Evolutionary conservation across 768 basidiomycete genomes (phyloP).

Genomic region (Cyclocybe cylindracea): DNA sequence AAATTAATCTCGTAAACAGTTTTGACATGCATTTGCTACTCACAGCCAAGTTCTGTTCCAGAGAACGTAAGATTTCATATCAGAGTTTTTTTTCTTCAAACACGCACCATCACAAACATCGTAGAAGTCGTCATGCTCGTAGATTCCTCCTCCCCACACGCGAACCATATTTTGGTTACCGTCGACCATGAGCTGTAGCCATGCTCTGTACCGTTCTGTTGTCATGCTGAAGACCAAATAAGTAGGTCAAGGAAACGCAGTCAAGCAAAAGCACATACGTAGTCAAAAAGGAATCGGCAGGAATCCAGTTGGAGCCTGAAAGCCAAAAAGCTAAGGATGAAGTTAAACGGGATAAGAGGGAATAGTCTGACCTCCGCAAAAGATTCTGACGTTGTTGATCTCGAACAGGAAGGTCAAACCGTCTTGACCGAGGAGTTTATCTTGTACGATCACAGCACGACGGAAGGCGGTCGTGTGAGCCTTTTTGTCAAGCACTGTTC

Average conservation of each 20-base stretch:
- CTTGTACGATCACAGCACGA: conserved; percentile 76
- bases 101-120: conserved; percentile 73
- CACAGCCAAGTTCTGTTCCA: conserved; percentile 65
- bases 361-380: conserved; percentile 68
- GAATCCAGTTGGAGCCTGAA: conserved; percentile 90
- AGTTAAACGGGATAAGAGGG: not conserved
- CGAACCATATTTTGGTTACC: conserved; percentile 94
- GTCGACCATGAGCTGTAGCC: conserved; percentile 83
- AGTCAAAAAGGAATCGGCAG: conserved; percentile 88
- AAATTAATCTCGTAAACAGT: conserved; percentile 4
- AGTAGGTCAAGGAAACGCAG: not conserved
- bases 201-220: conserved; percentile 64
- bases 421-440: conserved; percentile 71
- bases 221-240: conserved; percentile 34
- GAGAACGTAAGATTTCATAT: not conserved
- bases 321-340: not conserved
- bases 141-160: conserved; percentile 94
- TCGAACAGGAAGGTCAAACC: conserved; percentile 90
- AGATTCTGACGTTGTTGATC: conserved; percentile 85
- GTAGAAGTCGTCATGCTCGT: conserved; percentile 83
- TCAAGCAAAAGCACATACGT: conserved; percentile 44
- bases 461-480: conserved; percentile 75
- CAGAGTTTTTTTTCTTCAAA: not conserved
- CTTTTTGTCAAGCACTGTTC: conserved; percentile 53
- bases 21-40: conserved; percentile 15